phyloP scores from a whole-genome alignment of 2,329 filamentous ascomycete genomes.

The Epicoccum nigrum region DNA sequence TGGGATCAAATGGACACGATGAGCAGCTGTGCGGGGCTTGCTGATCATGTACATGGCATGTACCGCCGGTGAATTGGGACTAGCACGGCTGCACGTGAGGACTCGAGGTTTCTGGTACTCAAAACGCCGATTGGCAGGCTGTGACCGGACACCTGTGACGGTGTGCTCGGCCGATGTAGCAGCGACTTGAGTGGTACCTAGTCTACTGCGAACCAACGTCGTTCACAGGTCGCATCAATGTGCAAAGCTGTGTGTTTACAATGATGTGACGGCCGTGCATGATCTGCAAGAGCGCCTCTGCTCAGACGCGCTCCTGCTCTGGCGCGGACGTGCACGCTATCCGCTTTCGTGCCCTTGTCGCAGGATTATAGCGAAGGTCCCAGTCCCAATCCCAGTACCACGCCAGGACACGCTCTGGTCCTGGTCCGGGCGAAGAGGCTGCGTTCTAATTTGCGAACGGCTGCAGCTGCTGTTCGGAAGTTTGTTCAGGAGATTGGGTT shows the following conservation, averaged over 20 bases:
- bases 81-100: constrained; percentile 1
- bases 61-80: constrained; percentile 3
- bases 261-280: constrained; percentile 33
- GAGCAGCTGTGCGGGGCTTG: constrained; percentile 11
- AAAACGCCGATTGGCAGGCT: neutral
- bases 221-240: constrained; percentile 11
- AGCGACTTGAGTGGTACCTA: too few relatives aligned
- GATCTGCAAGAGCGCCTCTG: constrained; percentile 12
- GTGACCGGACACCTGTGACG: constrained; percentile 1
- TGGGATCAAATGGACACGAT: neutral
- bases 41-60: constrained; percentile 9
- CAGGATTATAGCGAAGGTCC: too few relatives aligned
- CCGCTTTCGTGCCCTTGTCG: constrained; percentile 6
- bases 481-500: neutral
- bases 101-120: neutral
- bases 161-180: neutral
- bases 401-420: too few relatives aligned
- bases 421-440: neutral
- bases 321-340: constrained; percentile 23
- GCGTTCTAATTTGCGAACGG: neutral
- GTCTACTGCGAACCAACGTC: too few relatives aligned
- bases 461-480: constrained; percentile 3
- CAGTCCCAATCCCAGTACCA: too few relatives aligned
- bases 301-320: neutral
- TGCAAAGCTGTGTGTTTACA: constrained; percentile 17